Evolutionary conservation across 73 alveolate species (phyloP), one percentile per base, ranked within the genome.

Genomic region (Uronychia binucleata): DNA sequence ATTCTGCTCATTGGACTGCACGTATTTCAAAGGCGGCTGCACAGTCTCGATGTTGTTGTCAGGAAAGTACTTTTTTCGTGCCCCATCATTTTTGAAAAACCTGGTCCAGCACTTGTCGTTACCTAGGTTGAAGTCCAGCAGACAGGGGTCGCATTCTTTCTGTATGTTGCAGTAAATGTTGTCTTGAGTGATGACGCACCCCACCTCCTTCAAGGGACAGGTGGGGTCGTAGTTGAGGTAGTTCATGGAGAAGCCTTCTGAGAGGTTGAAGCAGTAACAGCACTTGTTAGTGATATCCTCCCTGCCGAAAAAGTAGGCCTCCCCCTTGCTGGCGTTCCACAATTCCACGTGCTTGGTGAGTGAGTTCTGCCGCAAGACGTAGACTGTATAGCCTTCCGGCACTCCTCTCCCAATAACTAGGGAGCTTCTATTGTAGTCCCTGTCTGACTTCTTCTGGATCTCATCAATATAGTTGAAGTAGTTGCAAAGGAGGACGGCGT

Each of bases 361-460:
- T 0, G 83, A 77, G 26, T 91, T 78, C 86, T 97, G 86, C 83
- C 99, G 90, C 91, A 98, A 88, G 1, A 98, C 99, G 93, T 98
- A 98, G 26, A 94, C 91, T 5, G 99, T 97, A 74, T 96, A 95
- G 32, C 99, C 99, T 88, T 98, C 99, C 26, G 99, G 99, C 59
- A 95, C 95, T n/a, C 98, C 99, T 77, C 90, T 95, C n/a, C 99
- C 99, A 28, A 98, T 60, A 14, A 96, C 93, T 28, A 98, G 88
- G 92, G 96, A 98, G 80, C 97, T 46, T 19, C 19, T 46, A 19
- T 46, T 46, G 67, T 46, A 94, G 60, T 94, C 92, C 34, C 94
- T 89, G 30, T 93, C 93, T 1, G 92, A 91, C 78, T 94, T 90
- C 79, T 89, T 88, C 76, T 58, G 27, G 26, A 57, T 46, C 31